phyloP scores from a whole-genome alignment of 208 protist genomes.

The Porcisia hertigi region DNA sequence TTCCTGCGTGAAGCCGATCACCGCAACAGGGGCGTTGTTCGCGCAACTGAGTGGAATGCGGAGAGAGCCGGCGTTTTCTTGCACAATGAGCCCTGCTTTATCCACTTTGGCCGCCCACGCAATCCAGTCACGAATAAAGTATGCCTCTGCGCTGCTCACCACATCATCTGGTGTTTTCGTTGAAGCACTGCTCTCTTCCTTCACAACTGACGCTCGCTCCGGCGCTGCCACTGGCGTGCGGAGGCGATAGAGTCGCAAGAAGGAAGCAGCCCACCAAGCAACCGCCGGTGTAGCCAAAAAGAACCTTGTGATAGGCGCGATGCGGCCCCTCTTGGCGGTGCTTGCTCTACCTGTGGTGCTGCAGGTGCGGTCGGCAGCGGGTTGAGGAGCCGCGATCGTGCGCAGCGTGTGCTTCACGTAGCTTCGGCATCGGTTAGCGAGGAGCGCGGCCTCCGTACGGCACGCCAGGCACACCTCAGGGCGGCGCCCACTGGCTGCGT shows the following conservation, averaged over 20 bases:
- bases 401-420: constrained; percentile 25
- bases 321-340: background rate
- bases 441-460: constrained; percentile 9
- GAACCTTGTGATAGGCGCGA: constrained; percentile 22
- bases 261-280: constrained; percentile 41
- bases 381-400: constrained; percentile 1
- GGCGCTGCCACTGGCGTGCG: constrained; percentile 14
- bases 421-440: constrained; percentile 22
- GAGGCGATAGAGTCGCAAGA: constrained; percentile 38
- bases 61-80: constrained; percentile 25
- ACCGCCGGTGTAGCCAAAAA: constrained; percentile 50
- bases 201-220: background rate
- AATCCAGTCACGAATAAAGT: constrained; percentile 52
- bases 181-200: background rate
- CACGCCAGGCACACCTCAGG: constrained; percentile 35
- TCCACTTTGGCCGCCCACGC: constrained; percentile 24
- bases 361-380: background rate
- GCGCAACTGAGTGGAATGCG: constrained; percentile 33
- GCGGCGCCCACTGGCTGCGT: constrained; percentile 24
- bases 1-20: constrained; percentile 31
- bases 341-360: background rate
- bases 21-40: constrained; percentile 21
- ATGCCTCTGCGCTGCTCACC: constrained; percentile 41
- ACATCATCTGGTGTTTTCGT: constrained; percentile 11
- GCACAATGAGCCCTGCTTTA: constrained; percentile 22